These are phyloP conservation scores for Saccharomycopsis sp. DNA, from an alignment of 805 yeast genomes.

Conservation along the genomic window DNA sequence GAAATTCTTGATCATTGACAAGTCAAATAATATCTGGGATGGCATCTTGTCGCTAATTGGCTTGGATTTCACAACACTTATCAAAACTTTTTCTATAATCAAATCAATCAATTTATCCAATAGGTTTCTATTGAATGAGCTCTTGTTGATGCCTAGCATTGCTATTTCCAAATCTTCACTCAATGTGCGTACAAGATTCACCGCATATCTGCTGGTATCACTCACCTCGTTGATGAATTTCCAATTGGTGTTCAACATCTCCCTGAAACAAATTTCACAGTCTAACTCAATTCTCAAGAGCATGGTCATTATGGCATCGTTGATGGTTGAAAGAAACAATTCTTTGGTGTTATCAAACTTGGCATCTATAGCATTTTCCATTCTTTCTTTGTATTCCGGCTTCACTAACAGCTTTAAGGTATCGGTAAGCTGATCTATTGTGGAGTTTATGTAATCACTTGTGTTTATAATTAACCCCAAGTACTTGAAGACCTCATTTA, in stretches of 20 bases:
- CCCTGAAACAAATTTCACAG: constrained; percentile 70
- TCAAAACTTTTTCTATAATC: constrained; percentile 45
- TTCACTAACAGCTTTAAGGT: constrained; percentile 24
- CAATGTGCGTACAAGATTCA: constrained; percentile 44
- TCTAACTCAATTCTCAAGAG: constrained; percentile 52
- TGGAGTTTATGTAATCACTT: constrained; percentile 78
- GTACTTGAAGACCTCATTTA: constrained; percentile 52
- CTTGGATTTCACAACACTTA: constrained; percentile 48
- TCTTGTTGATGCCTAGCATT: constrained; percentile 54
- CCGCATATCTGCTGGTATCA: constrained; percentile 64
- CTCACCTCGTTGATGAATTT: constrained; percentile 49
- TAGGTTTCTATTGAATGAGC: constrained; percentile 60
- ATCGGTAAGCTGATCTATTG: constrained; percentile 69
- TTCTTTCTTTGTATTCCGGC: constrained; percentile 19
- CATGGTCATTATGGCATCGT: constrained; percentile 46
- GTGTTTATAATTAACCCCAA: constrained; percentile 74
- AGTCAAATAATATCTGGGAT: constrained; percentile 74
- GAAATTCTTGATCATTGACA: constrained; percentile 48
- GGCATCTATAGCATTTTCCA: constrained; percentile 32
- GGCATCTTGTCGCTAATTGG: constrained; percentile 51
- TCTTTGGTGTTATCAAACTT: constrained; percentile 50
- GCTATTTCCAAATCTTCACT: constrained; percentile 34
- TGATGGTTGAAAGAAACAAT: constrained; percentile 48
- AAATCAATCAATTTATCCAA: constrained; percentile 70
- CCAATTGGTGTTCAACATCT: constrained; percentile 75